Evolutionary conservation across 2,329 filamentous ascomycete genomes (phyloP).

Genomic region (Ceratocystis albifundus): DNA sequence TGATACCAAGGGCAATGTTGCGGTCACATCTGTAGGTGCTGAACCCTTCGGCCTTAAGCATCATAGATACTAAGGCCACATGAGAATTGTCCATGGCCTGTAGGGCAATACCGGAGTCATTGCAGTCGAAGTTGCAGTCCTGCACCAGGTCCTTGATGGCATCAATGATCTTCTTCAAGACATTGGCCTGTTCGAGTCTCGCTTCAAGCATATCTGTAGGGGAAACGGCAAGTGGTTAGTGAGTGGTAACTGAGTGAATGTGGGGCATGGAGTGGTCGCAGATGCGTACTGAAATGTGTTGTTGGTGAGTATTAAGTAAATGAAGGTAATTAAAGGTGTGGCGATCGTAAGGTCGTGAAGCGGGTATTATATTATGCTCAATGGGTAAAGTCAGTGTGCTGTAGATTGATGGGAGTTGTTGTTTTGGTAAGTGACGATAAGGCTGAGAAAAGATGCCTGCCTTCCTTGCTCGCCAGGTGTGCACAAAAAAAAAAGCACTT

Average conservation of each 20-base stretch:
- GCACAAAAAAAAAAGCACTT: slow-evolving; percentile 12
- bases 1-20: slow-evolving; percentile 96
- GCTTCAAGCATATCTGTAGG: slow-evolving; percentile 72
- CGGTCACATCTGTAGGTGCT: slow-evolving; percentile 94
- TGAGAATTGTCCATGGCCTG: slow-evolving; percentile 99
- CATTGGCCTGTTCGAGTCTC: slow-evolving; percentile 82
- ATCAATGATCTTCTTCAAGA: slow-evolving; percentile 97
- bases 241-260: background rate
- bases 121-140: slow-evolving; percentile 99
- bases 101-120: slow-evolving; percentile 94
- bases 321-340: background rate
- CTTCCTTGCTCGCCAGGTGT: background rate
- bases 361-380: background rate
- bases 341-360: background rate
- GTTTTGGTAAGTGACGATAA: background rate
- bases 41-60: slow-evolving; percentile 92
- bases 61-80: slow-evolving; percentile 96
- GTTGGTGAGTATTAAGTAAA: slow-evolving; percentile 1
- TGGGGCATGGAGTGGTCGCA: background rate
- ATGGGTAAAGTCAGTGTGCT: background rate
- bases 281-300: slow-evolving; percentile 19
- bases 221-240: slow-evolving; percentile 15
- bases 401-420: background rate
- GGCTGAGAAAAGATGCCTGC: background rate
- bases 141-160: slow-evolving; percentile 98